Conservation (phyloP, 331 rosid species). For the Cydonia oblonga region DNA sequence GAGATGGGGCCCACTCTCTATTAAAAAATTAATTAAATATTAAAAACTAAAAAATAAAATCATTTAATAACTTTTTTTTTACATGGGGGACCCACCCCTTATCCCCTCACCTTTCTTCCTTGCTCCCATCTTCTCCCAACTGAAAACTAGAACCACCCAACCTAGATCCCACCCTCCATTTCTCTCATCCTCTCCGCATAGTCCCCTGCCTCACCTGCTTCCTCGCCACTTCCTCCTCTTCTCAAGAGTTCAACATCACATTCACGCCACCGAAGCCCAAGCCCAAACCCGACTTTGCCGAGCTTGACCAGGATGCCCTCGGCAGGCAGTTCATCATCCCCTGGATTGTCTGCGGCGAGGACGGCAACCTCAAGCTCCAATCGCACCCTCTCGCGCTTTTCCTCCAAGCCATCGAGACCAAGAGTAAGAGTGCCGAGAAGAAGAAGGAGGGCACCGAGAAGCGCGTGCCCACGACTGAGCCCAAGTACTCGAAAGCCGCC, state of each 20-base stretch:
- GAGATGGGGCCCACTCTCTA: too few species aligned
- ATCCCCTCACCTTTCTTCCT: too few species aligned
- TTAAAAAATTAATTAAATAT: too few species aligned
- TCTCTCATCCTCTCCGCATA: slow-evolving; percentile 25
- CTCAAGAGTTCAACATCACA: slow-evolving; percentile 65
- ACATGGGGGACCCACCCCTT: too few species aligned
- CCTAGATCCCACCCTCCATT: slow-evolving; percentile 16
- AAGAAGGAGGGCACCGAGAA: slow-evolving; percentile 20
- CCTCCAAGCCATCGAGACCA: slow-evolving; percentile 36
- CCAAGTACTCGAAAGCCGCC: slow-evolving; percentile 79
- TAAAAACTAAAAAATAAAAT: too few species aligned
- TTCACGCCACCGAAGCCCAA: slow-evolving; percentile 60
- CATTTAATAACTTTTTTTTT: too few species aligned
- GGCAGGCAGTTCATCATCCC: slow-evolving; percentile 51
- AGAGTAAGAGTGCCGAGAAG: slow-evolving; percentile 26
- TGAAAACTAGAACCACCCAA: too few species aligned
- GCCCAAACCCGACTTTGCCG: slow-evolving; percentile 22
- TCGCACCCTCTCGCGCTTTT: slow-evolving; percentile 49
- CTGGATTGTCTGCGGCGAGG: slow-evolving; percentile 85
- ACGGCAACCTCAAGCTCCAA: slow-evolving; percentile 59
- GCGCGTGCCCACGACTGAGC: slow-evolving; percentile 13
- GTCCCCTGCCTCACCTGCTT: slow-evolving; percentile 40
- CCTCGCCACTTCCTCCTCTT: slow-evolving; percentile 31
- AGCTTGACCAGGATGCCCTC: background rate
- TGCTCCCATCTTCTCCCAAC: too few species aligned